These are phyloP conservation scores for Colletotrichum orbiculare DNA, from an alignment of 2,329 filamentous ascomycete genomes.

Conservation along the genomic window DNA sequence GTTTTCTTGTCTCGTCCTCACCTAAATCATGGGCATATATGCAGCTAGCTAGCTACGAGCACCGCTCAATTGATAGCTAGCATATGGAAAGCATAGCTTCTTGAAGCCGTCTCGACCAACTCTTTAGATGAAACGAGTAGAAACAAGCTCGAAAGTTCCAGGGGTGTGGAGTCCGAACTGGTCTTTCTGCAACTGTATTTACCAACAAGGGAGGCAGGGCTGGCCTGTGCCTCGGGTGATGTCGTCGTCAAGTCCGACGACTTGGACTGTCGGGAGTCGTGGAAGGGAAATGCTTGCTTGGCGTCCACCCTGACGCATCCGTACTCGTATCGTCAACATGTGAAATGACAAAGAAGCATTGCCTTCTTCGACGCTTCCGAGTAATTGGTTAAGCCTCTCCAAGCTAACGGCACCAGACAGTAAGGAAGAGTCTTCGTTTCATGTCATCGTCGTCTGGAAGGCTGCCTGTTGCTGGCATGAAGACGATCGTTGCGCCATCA, in stretches of 20 bases:
- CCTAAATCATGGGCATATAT: too few relatives aligned
- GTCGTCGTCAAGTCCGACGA: background rate
- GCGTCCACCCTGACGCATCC: conserved; percentile 8
- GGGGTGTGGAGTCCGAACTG: conserved; percentile 2
- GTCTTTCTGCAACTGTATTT: background rate
- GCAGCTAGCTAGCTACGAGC: background rate
- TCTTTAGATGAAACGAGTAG: conserved; percentile 30
- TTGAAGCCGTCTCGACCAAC: background rate
- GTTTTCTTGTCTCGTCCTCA: too few relatives aligned
- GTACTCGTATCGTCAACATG: conserved; percentile 24
- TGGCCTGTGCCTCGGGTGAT: background rate
- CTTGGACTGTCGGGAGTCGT: background rate
- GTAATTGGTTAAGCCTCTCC: too few relatives aligned
- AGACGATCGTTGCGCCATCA: too few relatives aligned
- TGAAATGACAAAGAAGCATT: background rate
- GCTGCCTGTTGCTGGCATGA: too few relatives aligned
- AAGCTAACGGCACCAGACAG: too few relatives aligned
- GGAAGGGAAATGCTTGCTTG: conserved; percentile 23
- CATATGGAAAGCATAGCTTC: conserved; percentile 25
- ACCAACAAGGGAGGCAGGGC: background rate
- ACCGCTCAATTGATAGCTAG: conserved; percentile 5
- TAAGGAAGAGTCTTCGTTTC: too few relatives aligned
- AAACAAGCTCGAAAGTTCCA: conserved; percentile 10
- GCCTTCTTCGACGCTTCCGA: too few relatives aligned
- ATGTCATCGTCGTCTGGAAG: too few relatives aligned